Evolutionary conservation across 441 rosid species (phyloP), one percentile per base, ranked within the genome.

Genomic region (Populus hybrid): DNA sequence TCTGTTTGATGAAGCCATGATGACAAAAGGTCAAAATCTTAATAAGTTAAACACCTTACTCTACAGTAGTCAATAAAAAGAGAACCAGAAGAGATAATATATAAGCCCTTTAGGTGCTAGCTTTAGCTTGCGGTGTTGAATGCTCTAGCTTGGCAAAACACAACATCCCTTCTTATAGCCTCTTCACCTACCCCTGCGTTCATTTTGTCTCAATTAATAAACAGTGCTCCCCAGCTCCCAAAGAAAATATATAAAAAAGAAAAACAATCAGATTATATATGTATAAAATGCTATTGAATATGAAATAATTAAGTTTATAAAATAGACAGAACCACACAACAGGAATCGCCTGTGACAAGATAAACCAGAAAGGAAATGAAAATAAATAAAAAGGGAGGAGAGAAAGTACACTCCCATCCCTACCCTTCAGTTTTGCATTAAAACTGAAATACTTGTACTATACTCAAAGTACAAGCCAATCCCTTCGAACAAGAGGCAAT

Each of bases 1-100:
- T 83, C 97, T 92, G 85, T 94, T 94, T 77, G 99, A 94, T 68
- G 99, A 96, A 88, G 96, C 96, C 99, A 96, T 94, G 86, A 34
- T 72, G 85, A 73, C 74, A 73, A 76, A 67, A 88, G 72, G 74
- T 24, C 21, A 24, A 69, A 26, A 61, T 21, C 61, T 64, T 21
- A 65, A 2, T 20, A 32, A 69, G n/a, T 74, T 73, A 3, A 66
- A 30, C 32, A 50, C 57, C 57, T 42, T 42, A 10, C 50, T 10
- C 14, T 42, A 42, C 50, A 10, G 50, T 42, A 42, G 50, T 30
- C 32, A 78, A 73, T 79, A 73, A 78, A 78, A 78, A 69, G 30
- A 69, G 24, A 57, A 46, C 28, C 26, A 24, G 77, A 78, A 72
- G 72, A 77, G 79, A 74, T 78, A 57, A 77, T 78, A 68, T 14